Evolutionary conservation across 495 filamentous ascomycete genomes (phyloP).

Genomic region (Hypoxylon perforatum): DNA sequence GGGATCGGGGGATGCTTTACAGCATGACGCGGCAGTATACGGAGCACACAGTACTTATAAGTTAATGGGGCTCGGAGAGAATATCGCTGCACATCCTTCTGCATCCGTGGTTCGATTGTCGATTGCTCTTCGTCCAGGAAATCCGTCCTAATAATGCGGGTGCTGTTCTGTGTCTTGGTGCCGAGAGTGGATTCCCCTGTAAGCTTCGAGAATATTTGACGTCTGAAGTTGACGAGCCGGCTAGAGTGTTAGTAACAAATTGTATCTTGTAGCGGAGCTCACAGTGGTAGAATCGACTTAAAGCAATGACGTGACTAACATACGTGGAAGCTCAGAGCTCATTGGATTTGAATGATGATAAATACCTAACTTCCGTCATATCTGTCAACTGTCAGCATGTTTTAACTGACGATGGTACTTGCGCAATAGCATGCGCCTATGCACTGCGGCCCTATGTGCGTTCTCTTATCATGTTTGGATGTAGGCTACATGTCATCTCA

Average conservation of each 20-base stretch:
- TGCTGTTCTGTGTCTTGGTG: conserved; percentile 1
- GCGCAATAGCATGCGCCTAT: neutral
- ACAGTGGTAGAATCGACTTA: conserved; percentile 5
- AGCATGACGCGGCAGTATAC: conserved; percentile 42
- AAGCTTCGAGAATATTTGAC: conserved; percentile 32
- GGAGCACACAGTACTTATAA: conserved; percentile 29
- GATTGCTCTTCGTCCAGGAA: conserved; percentile 26
- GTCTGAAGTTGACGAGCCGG: conserved; percentile 5
- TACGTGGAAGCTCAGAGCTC: conserved; percentile 17
- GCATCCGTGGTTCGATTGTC: conserved; percentile 39
- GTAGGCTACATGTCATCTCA: conserved; percentile 8
- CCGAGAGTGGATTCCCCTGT: conserved; percentile 19
- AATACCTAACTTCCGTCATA: conserved; percentile 12
- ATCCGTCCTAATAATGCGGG: conserved; percentile 16
- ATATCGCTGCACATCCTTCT: conserved; percentile 37
- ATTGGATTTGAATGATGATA: conserved; percentile 7
- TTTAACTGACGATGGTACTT: neutral
- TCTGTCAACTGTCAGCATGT: neutral
- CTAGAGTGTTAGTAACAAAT: conserved; percentile 8
- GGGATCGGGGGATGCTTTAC: conserved; percentile 39
- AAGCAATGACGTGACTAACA: conserved; percentile 30
- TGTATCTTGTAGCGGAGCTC: neutral
- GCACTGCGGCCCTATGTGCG: conserved; percentile 6
- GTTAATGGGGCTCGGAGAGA: conserved; percentile 25
- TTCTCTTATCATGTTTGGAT: conserved; percentile 4